Evolutionary conservation across 2,329 filamentous ascomycete genomes (phyloP), one percentile per base, ranked within the genome.

Genomic region (Arthrocladium fulminans): DNA sequence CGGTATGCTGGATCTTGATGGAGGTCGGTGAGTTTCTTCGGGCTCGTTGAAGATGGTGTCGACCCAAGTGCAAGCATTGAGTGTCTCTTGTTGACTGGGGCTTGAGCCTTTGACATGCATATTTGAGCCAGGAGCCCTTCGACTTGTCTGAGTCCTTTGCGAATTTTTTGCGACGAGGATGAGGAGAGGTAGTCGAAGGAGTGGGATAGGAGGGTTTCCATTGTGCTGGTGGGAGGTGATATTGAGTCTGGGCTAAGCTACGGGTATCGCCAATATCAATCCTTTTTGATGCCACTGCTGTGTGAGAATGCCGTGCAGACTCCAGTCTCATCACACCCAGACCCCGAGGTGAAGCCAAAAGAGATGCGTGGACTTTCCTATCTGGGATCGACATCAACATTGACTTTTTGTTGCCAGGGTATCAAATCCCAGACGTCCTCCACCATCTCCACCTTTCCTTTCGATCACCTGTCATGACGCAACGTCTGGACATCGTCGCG

Each of bases 111-210:
- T 17, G 84, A 84, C 34, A 97, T 80, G 69, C 90, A 96, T 69
- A 97, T 94, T 68, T 95, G 89, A 19, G 90, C 90, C 44, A 97
- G 78, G 39, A 97, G 77, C 25, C 88, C 88, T 70, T 97, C 90
- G 55, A 97, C 88, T 70, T 96, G 90, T 57, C 88, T 84, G 57
- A 97, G 72, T 45, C 90, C 92, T 71, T 96, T 97, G 59, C 88
- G 84, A 63, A 97, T 86, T 71, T 95, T 95, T 65, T 77, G 75
- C 50, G 83, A 82, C 60, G 96, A 88, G 66, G 89, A 89, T 42
- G 89, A 96, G 52, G 89, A 94, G 56, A 96, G 83, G 69, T 94
- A 94, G 73, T 96, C 89, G 69, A 97, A 97, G 52, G 90, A 88
- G 65, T 94, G 81, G 38, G 88, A 94, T 48, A 97, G 76, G 23